Conservation (phyloP, 129 eudicot species). For the Mikania micrantha region DNA sequence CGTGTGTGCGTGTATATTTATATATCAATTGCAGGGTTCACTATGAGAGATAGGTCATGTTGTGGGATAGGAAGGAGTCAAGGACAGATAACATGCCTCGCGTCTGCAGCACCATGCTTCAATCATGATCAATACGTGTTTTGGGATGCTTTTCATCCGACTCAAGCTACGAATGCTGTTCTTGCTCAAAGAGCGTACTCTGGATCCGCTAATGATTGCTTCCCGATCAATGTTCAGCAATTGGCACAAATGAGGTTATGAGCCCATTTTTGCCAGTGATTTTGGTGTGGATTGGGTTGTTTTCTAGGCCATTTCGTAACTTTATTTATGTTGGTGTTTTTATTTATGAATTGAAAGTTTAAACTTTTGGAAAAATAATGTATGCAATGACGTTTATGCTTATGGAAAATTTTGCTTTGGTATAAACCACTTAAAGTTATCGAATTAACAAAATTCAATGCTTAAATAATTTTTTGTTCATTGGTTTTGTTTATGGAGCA, state of each 20-base stretch:
- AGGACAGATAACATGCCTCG: constrained; percentile 76
- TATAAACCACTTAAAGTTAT: no score
- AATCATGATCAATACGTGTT: constrained; percentile 64
- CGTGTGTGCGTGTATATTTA: no score
- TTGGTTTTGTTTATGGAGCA: no score
- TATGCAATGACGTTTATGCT: no score
- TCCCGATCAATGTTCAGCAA: constrained; percentile 70
- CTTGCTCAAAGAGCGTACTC: constrained; percentile 71
- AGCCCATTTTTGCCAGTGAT: background rate
- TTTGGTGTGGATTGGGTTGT: background rate
- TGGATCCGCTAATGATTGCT: constrained; percentile 53
- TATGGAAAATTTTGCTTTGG: no score
- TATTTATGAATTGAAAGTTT: background rate
- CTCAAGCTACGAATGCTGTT: constrained; percentile 66
- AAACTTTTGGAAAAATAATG: background rate
- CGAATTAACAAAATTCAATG: no score
- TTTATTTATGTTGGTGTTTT: background rate
- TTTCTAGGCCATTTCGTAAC: background rate
- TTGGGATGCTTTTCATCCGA: constrained; percentile 97
- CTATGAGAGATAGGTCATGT: constrained; percentile 57
- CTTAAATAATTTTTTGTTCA: no score
- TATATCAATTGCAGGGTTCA: no score
- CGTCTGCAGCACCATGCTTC: constrained; percentile 46
- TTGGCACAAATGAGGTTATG: constrained; percentile 53
- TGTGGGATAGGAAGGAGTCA: constrained; percentile 75